Percentiles rank a stretch among this genome's conserved stretches.
These are phyloP conservation scores for Mycena rosella DNA, from an alignment of 768 basidiomycete genomes.

Conservation along the genomic window DNA sequence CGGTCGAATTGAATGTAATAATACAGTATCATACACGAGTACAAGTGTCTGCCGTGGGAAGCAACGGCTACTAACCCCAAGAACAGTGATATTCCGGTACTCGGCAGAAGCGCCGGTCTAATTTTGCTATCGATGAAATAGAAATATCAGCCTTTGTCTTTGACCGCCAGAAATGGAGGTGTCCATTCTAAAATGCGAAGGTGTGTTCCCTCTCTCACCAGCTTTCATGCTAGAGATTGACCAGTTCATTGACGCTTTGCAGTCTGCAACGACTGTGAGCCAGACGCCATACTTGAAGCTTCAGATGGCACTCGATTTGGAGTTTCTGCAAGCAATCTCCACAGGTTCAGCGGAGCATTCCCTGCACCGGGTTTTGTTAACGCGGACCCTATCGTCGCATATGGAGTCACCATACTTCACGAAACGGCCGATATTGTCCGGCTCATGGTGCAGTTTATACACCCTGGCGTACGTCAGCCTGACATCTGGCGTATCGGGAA, in stretches of 20 bases:
- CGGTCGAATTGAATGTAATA: too few species aligned
- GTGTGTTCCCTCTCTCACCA: slow-evolving; percentile 22
- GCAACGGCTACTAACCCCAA: not conserved
- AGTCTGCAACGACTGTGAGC: slow-evolving; percentile 25
- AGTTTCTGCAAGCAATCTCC: slow-evolving; percentile 26
- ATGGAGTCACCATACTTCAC: slow-evolving; percentile 22
- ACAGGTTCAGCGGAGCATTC: slow-evolving; percentile 27
- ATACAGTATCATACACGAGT: too few species aligned
- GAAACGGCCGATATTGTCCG: slow-evolving; percentile 20
- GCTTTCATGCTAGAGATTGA: slow-evolving; percentile 23
- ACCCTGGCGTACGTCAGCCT: slow-evolving; percentile 26
- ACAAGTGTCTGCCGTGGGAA: not conserved
- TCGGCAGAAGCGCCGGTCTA: slow-evolving; percentile 13
- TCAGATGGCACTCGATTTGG: slow-evolving; percentile 26
- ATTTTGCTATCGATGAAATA: slow-evolving; percentile 23
- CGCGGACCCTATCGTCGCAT: slow-evolving; percentile 9
- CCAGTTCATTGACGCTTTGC: slow-evolving; percentile 20
- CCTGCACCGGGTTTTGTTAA: slow-evolving; percentile 23
- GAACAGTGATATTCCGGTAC: not conserved
- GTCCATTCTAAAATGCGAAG: slow-evolving; percentile 26
- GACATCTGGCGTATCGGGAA: slow-evolving; percentile 22
- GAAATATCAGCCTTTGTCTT: slow-evolving; percentile 19
- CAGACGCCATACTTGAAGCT: slow-evolving; percentile 17
- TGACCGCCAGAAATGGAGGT: slow-evolving; percentile 19
- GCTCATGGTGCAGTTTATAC: slow-evolving; percentile 26